Evolutionary conservation across 805 yeast species (phyloP).

Genomic region (Kluyveromyces siamensis): DNA sequence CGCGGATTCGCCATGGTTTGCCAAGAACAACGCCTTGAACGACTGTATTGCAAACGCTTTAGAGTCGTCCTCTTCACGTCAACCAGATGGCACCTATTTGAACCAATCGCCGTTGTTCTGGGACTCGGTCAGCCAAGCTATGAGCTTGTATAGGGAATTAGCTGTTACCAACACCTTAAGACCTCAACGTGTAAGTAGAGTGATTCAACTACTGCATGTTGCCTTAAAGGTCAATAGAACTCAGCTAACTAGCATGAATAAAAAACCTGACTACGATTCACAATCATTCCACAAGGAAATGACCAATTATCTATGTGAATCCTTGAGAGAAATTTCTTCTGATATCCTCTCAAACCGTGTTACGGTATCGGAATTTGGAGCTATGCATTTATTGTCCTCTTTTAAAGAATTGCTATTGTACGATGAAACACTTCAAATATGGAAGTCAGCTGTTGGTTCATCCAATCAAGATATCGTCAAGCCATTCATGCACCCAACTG

Average conservation of each 20-base stretch:
- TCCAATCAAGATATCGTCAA: slow-evolving; percentile 17
- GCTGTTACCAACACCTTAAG: slow-evolving; percentile 40
- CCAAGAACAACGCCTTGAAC: slow-evolving; percentile 43
- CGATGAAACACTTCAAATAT: slow-evolving; percentile 56
- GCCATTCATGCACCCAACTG: slow-evolving; percentile 51
- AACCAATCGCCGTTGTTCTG: slow-evolving; percentile 34
- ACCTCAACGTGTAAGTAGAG: slow-evolving; percentile 37
- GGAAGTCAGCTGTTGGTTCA: slow-evolving; percentile 44
- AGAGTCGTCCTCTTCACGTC: slow-evolving; percentile 6
- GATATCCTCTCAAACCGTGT: slow-evolving; percentile 39
- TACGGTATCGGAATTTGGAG: slow-evolving; percentile 42
- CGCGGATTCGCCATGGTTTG: slow-evolving; percentile 39
- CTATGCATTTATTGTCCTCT: slow-evolving; percentile 48
- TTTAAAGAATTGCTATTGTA: slow-evolving; percentile 52
- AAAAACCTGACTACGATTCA: slow-evolving; percentile 53
- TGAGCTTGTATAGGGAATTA: slow-evolving; percentile 41
- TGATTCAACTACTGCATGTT: slow-evolving; percentile 44
- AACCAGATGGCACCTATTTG: neutral
- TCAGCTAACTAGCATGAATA: slow-evolving; percentile 45
- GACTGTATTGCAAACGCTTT: slow-evolving; percentile 31
- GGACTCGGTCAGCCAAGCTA: slow-evolving; percentile 42
- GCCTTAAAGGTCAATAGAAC: slow-evolving; percentile 48
- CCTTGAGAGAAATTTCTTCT: slow-evolving; percentile 43
- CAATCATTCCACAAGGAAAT: slow-evolving; percentile 47
- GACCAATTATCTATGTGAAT: slow-evolving; percentile 39